Percentiles rank a stretch among this genome's conserved stretches.
Conservation (phyloP, 2,329 filamentous ascomycete genomes). For the Neurospora crassa region DNA sequence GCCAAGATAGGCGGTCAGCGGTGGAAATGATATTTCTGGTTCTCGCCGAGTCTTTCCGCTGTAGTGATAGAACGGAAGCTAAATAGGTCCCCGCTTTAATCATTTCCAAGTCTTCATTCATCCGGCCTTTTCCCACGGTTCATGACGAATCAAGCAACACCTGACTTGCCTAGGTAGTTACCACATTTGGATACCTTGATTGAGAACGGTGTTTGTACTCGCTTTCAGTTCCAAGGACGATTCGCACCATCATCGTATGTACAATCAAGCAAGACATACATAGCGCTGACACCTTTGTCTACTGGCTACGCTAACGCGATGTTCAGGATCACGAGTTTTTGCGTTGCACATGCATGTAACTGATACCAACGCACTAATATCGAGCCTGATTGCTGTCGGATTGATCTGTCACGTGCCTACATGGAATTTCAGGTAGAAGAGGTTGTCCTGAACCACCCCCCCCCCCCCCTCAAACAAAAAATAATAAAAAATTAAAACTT, state of each 20-base stretch:
- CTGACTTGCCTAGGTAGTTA: background rate
- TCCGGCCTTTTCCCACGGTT: background rate
- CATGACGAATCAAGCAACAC: background rate
- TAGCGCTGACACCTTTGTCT: no score
- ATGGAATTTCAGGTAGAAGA: background rate
- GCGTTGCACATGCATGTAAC: background rate
- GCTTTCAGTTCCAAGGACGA: background rate
- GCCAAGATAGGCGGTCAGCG: no score
- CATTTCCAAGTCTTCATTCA: background rate
- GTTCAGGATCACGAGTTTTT: background rate
- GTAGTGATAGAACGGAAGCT: background rate
- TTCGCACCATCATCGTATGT: background rate
- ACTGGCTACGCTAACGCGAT: background rate
- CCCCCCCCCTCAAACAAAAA: no score
- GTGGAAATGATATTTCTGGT: background rate
- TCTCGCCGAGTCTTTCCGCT: background rate
- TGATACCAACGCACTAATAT: background rate
- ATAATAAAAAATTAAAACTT: no score
- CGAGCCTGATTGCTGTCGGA: background rate
- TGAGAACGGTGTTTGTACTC: background rate
- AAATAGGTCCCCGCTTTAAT: background rate
- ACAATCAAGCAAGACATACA: no score
- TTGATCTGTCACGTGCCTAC: background rate
- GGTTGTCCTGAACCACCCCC: background rate
- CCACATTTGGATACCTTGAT: background rate